These are phyloP conservation scores for Berberis vulgaris DNA, from an alignment of 164 flowering plant species.

Conservation along the genomic window DNA sequence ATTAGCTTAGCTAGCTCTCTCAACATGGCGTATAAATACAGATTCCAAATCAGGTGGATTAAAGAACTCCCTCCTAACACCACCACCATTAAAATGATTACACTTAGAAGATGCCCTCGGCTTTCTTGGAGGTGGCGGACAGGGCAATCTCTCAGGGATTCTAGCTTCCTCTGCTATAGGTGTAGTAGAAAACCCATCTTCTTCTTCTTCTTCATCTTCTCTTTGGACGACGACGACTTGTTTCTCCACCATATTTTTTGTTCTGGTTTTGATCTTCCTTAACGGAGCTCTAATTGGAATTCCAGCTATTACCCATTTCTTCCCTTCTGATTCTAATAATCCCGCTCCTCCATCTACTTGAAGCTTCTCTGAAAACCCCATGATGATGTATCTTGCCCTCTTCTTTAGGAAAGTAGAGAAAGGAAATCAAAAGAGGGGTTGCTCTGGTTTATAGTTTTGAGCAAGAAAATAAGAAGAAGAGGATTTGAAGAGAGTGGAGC, in stretches of 20 bases:
- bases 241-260: conserved; percentile 16
- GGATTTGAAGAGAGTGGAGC: conserved; percentile 9
- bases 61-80: conserved; percentile 44
- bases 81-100: conserved; percentile 19
- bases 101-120: conserved; percentile 38
- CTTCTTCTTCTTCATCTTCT: conserved; percentile 14
- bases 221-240: not conserved
- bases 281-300: conserved; percentile 17
- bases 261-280: conserved; percentile 23
- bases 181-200: conserved; percentile 32
- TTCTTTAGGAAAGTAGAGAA: not conserved
- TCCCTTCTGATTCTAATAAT: conserved; percentile 16
- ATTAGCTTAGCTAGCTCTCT: conserved; percentile 32
- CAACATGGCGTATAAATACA: conserved; percentile 45
- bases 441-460: not conserved
- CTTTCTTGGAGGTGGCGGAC: conserved; percentile 88
- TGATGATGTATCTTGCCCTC: conserved; percentile 4
- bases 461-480: not conserved
- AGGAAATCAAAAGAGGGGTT: not conserved
- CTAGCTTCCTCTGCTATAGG: conserved; percentile 56
- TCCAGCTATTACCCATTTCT: conserved; percentile 28
- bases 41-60: conserved; percentile 68
- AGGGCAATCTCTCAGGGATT: conserved; percentile 41
- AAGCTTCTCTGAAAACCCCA: conserved; percentile 26
- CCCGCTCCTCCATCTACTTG: conserved; percentile 17